Evolutionary conservation across 2,329 filamentous ascomycete genomes (phyloP).

Genomic region (Aspergillus fructus): DNA sequence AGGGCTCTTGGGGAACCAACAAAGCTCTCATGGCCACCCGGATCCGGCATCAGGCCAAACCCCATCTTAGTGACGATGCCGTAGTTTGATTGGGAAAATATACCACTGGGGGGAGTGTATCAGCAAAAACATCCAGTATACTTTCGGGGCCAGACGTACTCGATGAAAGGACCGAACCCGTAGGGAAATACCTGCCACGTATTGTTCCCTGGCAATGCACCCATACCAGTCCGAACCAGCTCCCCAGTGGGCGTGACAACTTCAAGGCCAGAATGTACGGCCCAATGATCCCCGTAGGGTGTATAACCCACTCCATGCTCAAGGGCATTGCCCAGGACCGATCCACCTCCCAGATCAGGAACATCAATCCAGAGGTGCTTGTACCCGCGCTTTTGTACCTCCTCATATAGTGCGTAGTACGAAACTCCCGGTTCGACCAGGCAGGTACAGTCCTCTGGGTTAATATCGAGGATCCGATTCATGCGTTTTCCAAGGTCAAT

Average conservation of each 20-base stretch:
- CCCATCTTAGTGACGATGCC: too few relatives aligned
- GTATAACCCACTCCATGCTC: constrained; percentile 51
- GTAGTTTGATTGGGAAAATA: too few relatives aligned
- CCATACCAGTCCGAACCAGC: constrained; percentile 49
- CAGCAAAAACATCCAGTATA: too few relatives aligned
- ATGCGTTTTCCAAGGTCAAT: constrained; percentile 32
- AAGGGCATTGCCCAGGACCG: constrained; percentile 48
- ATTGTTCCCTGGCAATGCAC: constrained; percentile 26
- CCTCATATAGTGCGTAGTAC: constrained; percentile 53
- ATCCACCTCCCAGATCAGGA: constrained; percentile 42
- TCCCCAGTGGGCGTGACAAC: constrained; percentile 49
- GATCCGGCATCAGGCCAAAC: too few relatives aligned
- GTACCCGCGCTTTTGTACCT: constrained; percentile 17
- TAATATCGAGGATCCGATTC: constrained; percentile 54
- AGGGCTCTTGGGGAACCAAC: too few relatives aligned
- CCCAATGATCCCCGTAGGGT: constrained; percentile 39
- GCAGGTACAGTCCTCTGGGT: constrained; percentile 47
- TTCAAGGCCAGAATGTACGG: constrained; percentile 44
- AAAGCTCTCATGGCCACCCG: too few relatives aligned
- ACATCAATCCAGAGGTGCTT: constrained; percentile 28
- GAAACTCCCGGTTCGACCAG: constrained; percentile 60
- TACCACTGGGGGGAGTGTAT: too few relatives aligned
- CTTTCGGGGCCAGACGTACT: too few relatives aligned
- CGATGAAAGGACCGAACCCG: too few relatives aligned
- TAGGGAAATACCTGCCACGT: too few relatives aligned